Evolutionary conservation across 208 protist genomes (phyloP).

Genomic region (Crithidia thermophila): DNA sequence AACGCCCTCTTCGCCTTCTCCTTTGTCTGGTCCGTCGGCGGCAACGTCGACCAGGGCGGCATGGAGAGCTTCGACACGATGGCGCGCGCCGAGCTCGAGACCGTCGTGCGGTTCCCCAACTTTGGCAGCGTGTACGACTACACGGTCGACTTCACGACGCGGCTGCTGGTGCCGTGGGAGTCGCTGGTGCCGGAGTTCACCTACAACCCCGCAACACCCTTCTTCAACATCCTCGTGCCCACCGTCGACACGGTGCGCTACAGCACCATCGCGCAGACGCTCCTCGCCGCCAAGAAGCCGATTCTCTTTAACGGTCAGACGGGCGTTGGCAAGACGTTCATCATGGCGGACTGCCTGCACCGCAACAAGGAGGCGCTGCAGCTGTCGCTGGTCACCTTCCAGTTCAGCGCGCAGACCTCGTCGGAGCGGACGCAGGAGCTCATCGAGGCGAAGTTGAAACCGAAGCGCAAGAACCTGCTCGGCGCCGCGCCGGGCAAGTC

Average conservation of each 20-base stretch:
- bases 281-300: constrained; percentile 87
- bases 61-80: constrained; percentile 95
- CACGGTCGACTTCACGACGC: constrained; percentile 88
- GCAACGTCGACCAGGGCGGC: constrained; percentile 86
- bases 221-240: constrained; percentile 97
- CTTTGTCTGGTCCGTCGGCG: constrained; percentile 97
- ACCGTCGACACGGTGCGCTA: constrained; percentile 97
- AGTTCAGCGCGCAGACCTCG: constrained; percentile 97
- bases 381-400: constrained; percentile 87
- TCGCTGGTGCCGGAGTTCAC: constrained; percentile 76
- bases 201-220: constrained; percentile 88
- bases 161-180: constrained; percentile 87
- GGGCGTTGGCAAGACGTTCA: constrained; percentile 96
- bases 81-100: constrained; percentile 83
- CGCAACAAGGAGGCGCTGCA: constrained; percentile 76
- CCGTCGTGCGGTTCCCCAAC: constrained; percentile 83
- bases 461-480: constrained; percentile 96
- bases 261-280: constrained; percentile 90
- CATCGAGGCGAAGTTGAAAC: constrained; percentile 97
- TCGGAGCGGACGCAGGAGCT: constrained; percentile 96
- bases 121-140: constrained; percentile 95
- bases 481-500: constrained; percentile 93
- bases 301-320: constrained; percentile 96
- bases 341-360: constrained; percentile 89
- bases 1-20: constrained; percentile 94